Evolutionary conservation across 345 rosid species (phyloP).

Genomic region (Corchorus capsularis): DNA sequence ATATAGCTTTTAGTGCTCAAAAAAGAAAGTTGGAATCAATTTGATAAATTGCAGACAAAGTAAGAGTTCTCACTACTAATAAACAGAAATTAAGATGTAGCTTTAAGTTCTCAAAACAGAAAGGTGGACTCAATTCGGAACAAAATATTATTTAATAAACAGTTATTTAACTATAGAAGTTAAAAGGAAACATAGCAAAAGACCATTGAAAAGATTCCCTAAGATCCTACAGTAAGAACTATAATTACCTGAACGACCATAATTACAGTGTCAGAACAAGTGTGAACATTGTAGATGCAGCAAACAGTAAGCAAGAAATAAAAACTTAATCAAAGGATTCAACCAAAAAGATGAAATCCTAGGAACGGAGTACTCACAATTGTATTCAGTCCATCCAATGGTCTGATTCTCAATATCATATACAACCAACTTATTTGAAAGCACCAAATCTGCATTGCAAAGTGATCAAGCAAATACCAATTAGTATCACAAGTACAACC

Average conservation of each 20-base stretch:
- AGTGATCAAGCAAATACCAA: neutral
- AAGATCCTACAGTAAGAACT: neutral
- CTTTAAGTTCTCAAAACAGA: conserved; percentile 6
- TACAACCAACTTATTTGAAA: conserved; percentile 77
- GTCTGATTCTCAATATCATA: conserved; percentile 73
- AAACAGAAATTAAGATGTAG: neutral
- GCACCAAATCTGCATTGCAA: conserved; percentile 68
- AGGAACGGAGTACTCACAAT: conserved; percentile 61
- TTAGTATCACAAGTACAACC: neutral
- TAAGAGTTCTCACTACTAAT: neutral
- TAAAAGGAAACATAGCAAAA: neutral
- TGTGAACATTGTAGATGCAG: neutral
- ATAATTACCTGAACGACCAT: neutral
- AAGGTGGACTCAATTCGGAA: neutral
- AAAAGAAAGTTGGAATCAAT: neutral
- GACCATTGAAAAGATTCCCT: neutral
- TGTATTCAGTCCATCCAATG: conserved; percentile 83
- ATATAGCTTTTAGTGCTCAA: neutral
- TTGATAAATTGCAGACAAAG: neutral
- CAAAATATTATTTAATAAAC: neutral
- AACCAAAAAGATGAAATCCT: neutral
- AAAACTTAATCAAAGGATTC: neutral
- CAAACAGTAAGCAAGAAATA: neutral
- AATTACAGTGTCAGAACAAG: neutral
- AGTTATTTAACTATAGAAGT: neutral